Evolutionary conservation across 2,329 filamentous ascomycete species (phyloP).

Genomic region (Alternaria rosae): DNA sequence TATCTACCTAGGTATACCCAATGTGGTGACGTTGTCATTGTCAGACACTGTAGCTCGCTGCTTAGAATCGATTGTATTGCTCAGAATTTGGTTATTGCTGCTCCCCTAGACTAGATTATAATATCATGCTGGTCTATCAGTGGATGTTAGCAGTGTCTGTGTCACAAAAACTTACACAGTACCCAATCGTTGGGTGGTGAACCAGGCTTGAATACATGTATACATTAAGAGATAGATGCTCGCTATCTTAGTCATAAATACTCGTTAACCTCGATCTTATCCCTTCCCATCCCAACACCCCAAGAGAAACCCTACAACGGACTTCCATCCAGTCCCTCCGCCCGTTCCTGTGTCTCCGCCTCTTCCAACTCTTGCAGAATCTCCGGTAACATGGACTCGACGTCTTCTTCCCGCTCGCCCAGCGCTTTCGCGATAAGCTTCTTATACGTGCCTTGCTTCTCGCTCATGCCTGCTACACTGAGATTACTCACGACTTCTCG

Average conservation of each 20-base stretch:
- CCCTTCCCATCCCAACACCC: slow-evolving; percentile 2
- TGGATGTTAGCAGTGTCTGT: too few species aligned
- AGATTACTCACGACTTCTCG: slow-evolving; percentile 73
- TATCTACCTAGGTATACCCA: too few species aligned
- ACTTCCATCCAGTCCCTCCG: slow-evolving; percentile 46
- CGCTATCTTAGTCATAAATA: slow-evolving; percentile 16
- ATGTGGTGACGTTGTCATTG: too few species aligned
- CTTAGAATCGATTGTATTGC: too few species aligned
- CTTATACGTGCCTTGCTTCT: slow-evolving; percentile 77
- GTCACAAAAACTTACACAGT: too few species aligned
- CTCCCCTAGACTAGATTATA: too few species aligned
- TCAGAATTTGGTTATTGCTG: too few species aligned
- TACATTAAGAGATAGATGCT: slow-evolving; percentile 15
- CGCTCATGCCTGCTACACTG: slow-evolving; percentile 72
- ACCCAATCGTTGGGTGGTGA: too few species aligned
- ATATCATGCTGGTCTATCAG: too few species aligned
- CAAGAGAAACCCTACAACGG: slow-evolving; percentile 26
- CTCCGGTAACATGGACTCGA: slow-evolving; percentile 67
- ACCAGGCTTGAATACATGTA: neutral
- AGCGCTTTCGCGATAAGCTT: slow-evolving; percentile 73
- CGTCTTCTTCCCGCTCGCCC: slow-evolving; percentile 71
- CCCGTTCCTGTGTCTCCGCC: slow-evolving; percentile 51
- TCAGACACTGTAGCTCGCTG: too few species aligned
- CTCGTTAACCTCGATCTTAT: slow-evolving; percentile 11
- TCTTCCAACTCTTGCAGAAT: slow-evolving; percentile 60